phyloP scores from a whole-genome alignment of 768 basidiomycete genomes.

The Xerocomellus amylosporus region DNA sequence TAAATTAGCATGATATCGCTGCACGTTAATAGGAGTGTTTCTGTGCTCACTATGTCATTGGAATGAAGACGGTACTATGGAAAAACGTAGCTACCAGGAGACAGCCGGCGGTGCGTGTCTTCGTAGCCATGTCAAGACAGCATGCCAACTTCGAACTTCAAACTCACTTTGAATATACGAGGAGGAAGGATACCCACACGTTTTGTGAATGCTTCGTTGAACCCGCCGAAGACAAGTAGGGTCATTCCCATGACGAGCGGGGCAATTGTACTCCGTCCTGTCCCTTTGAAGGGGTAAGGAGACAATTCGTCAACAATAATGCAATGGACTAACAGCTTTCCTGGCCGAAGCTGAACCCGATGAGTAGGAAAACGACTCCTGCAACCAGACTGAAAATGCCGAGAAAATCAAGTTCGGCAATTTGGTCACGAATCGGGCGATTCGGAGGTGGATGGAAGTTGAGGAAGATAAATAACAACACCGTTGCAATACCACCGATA shows the following conservation, averaged over 20 bases:
- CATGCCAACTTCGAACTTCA: neutral
- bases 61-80: slow-evolving; percentile 61
- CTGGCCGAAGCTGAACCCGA: slow-evolving; percentile 71
- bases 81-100: slow-evolving; percentile 58
- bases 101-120: slow-evolving; percentile 68
- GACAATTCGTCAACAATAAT: neutral
- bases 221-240: slow-evolving; percentile 45
- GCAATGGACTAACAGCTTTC: slow-evolving; percentile 49
- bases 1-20: neutral
- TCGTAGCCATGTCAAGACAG: neutral
- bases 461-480: slow-evolving; percentile 65
- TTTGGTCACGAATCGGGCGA: slow-evolving; percentile 54
- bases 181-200: slow-evolving; percentile 72
- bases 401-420: slow-evolving; percentile 64
- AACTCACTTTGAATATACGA: slow-evolving; percentile 62
- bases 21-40: neutral
- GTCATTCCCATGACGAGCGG: slow-evolving; percentile 53
- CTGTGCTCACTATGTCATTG: slow-evolving; percentile 30
- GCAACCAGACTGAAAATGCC: slow-evolving; percentile 60
- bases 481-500: slow-evolving; percentile 61
- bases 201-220: slow-evolving; percentile 61
- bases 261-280: slow-evolving; percentile 51
- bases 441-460: slow-evolving; percentile 70
- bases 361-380: slow-evolving; percentile 63
- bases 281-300: slow-evolving; percentile 41